Conservation (phyloP, 202 grass and related monocot genomes). For the Tripidium arundinaceum region DNA sequence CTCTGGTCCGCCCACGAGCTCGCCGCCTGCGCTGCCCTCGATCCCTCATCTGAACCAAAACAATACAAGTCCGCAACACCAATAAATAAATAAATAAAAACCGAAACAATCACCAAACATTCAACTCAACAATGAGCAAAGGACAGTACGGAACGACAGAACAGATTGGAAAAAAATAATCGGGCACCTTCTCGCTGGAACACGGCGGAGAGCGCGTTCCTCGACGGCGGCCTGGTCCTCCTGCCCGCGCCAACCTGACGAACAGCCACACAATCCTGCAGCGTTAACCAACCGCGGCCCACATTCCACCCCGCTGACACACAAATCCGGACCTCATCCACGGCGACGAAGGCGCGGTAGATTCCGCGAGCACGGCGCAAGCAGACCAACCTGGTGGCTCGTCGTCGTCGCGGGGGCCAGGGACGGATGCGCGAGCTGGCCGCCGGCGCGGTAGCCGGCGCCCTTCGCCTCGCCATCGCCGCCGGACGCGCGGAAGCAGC, state of each 20-base stretch:
- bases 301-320: constrained; percentile 3
- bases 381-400: constrained; percentile 36
- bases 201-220: no score
- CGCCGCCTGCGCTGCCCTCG: background rate
- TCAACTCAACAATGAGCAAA: background rate
- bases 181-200: no score
- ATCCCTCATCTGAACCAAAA: constrained; percentile 34
- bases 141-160: background rate
- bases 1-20: background rate
- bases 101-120: background rate
- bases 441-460: background rate
- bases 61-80: background rate
- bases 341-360: background rate
- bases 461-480: constrained; percentile 16
- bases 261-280: background rate
- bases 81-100: background rate
- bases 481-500: constrained; percentile 59
- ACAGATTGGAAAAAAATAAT: no score
- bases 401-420: constrained; percentile 13
- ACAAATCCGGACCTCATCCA: background rate
- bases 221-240: no score
- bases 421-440: constrained; percentile 36
- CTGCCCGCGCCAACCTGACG: no score
- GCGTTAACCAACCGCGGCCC: background rate
- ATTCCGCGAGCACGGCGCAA: background rate